Evolutionary conservation across 108 stramenopile genomes (phyloP).

Genomic region (Cyclotella sp.): DNA sequence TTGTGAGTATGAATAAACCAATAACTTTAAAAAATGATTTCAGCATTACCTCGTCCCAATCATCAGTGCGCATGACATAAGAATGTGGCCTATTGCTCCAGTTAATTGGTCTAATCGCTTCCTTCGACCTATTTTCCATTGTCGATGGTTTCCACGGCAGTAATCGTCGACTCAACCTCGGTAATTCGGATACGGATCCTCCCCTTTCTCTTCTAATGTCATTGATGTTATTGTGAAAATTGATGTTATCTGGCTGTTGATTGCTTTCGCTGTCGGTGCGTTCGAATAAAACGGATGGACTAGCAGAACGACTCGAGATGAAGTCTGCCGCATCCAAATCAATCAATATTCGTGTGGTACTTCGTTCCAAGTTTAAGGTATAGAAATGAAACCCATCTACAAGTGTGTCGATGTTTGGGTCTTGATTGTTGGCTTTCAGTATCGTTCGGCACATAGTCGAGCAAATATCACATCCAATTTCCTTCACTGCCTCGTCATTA

Average conservation of each 20-base stretch:
- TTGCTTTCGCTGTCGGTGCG: neutral
- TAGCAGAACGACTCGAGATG: conserved; percentile 7
- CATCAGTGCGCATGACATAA: conserved; percentile 93
- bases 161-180: conserved; percentile 32
- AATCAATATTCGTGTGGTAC: conserved; percentile 78
- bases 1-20: too few species aligned
- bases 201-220: conserved; percentile 34
- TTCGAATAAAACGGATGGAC: neutral
- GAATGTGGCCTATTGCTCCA: conserved; percentile 97
- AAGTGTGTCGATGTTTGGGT: conserved; percentile 29
- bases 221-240: neutral
- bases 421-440: conserved; percentile 16
- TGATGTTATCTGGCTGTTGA: neutral
- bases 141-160: conserved; percentile 86
- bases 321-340: conserved; percentile 57
- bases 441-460: conserved; percentile 81
- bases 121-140: conserved; percentile 70
- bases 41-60: conserved; percentile 88
- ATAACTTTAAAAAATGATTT: neutral
- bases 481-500: conserved; percentile 94
- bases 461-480: conserved; percentile 90
- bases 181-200: conserved; percentile 39
- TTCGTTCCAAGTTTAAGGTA: conserved; percentile 94
- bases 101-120: conserved; percentile 96
- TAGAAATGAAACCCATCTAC: conserved; percentile 94